Evolutionary conservation across 2,329 filamentous ascomycete species (phyloP).

Genomic region (Fusarium mexicanum): DNA sequence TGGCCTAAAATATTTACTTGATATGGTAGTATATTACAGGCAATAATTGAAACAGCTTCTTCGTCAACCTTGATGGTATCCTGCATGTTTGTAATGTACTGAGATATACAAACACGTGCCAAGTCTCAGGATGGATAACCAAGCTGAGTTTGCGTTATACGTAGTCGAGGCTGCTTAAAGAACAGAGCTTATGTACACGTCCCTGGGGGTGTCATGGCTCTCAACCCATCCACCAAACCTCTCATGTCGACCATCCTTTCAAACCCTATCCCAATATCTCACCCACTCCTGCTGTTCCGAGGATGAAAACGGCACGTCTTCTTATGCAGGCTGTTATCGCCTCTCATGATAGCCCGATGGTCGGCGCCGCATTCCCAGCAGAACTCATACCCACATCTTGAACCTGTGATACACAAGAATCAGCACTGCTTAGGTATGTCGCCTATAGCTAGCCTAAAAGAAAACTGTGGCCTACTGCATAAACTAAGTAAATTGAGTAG

Average conservation of each 20-base stretch:
- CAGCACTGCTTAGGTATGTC: slow-evolving; percentile 14
- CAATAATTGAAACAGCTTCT: no score
- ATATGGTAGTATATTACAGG: neutral
- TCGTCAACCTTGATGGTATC: neutral
- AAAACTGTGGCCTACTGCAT: neutral
- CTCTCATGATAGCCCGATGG: slow-evolving; percentile 44
- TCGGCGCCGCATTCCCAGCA: slow-evolving; percentile 52
- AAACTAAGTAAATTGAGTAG: neutral
- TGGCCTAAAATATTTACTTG: neutral
- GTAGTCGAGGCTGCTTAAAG: neutral
- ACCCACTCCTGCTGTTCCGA: slow-evolving; percentile 16
- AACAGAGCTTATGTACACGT: neutral
- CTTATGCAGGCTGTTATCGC: slow-evolving; percentile 48
- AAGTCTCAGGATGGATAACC: neutral
- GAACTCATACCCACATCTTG: slow-evolving; percentile 48
- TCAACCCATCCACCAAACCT: neutral
- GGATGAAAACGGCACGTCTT: slow-evolving; percentile 46
- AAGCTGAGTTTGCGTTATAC: neutral
- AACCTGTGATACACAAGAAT: slow-evolving; percentile 42
- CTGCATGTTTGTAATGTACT: neutral
- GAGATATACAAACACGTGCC: neutral
- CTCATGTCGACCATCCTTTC: neutral
- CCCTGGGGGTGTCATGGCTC: neutral
- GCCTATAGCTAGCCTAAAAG: neutral
- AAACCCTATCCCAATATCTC: neutral